Conservation (phyloP, 2,329 filamentous ascomycete genomes). For the Ophiostoma australiae region DNA sequence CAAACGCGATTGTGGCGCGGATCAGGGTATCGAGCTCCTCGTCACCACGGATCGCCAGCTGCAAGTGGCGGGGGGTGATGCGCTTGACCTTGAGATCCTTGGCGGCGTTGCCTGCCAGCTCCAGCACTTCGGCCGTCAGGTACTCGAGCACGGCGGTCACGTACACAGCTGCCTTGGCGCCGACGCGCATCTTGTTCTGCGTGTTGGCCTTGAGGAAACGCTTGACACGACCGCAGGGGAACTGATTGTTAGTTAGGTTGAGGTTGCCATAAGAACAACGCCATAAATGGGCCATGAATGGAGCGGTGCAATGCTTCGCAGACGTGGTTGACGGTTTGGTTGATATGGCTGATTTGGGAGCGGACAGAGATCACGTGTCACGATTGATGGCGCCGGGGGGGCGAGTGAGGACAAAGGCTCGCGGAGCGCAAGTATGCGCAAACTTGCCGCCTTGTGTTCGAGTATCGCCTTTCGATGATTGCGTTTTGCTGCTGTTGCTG, state of each 20-base stretch:
- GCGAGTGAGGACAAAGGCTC: neutral
- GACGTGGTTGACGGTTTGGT: neutral
- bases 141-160: conserved; percentile 98
- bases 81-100: conserved; percentile 99
- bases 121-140: conserved; percentile 93
- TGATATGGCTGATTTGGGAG: neutral
- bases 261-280: neutral
- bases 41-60: conserved; percentile 96
- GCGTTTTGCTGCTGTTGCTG: neutral
- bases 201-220: conserved; percentile 99
- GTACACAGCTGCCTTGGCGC: conserved; percentile 96
- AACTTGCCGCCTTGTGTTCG: neutral
- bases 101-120: conserved; percentile 95
- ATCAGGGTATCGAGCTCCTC: conserved; percentile 98
- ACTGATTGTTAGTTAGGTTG: conserved; percentile 49
- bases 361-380: neutral
- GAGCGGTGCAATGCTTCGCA: neutral
- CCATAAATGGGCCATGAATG: neutral
- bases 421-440: neutral
- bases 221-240: conserved; percentile 99
- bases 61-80: conserved; percentile 94
- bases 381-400: neutral
- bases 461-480: neutral
- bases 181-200: conserved; percentile 99
- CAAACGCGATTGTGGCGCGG: conserved; percentile 94